Evolutionary conservation across 1,139 yeast genomes (phyloP), one percentile per base, ranked within the genome.

Genomic region (Entelexis sorbosivorans): DNA sequence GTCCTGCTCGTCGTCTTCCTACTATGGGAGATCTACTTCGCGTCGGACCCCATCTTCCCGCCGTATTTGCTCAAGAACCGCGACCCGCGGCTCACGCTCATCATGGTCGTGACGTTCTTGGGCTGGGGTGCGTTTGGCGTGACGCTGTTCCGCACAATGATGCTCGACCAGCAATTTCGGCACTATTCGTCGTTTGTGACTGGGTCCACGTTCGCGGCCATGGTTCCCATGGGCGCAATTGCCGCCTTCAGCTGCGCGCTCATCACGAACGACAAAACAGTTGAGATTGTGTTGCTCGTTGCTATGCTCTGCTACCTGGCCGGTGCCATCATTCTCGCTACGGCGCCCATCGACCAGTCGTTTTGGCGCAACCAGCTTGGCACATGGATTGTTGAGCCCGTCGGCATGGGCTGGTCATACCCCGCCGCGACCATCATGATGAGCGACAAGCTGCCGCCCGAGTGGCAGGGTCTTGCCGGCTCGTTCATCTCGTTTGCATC

Each of bases 361-460:
- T 78, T 70, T 61, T 78, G 82, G 81, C 72, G 73, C 2, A 78
- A 75, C 53, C 69, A 73, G 44, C 77, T 80, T 57, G 73, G 77
- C 1, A 65, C 77, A 3, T 56, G 69, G 35, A 46, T 77, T 2
- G 57, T 79, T 16, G 70, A 70, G 32, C 74, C 80, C 0, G 71
- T 74, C 58, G 85, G 82, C 0, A 78, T 80, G 81, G 85, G 80
- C 61, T 72, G 76, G 69, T 76, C 81, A 47, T 79, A 79, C 63
- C 85, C 86, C 0, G 77, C 84, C 0, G 81, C 76, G 1, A 73
- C 78, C 9, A 69, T 79, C 51, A 66, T 78, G 33, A 64, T 80
- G 38, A 70, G 77, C 36, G 67, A 73, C 44, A 65, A 71, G 16
- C 69, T 80, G 32, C 81, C 83, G 0, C 64, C 68, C 43, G 65